phyloP scores from a whole-genome alignment of 2,329 filamentous ascomycete genomes.

The Onygena corvina region DNA sequence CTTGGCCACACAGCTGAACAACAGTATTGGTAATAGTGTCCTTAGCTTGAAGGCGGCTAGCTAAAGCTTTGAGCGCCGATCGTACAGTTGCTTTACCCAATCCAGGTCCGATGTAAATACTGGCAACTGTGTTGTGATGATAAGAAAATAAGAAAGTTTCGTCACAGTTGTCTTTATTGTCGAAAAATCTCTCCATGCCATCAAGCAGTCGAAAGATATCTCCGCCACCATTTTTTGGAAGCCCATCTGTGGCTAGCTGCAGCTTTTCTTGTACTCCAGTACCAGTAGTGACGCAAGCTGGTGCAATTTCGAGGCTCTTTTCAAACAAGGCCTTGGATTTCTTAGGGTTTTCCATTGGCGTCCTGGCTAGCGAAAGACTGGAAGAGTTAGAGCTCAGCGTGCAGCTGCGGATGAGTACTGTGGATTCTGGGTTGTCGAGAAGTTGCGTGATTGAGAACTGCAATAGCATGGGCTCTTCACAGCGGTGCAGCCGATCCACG shows the following conservation, averaged over 20 bases:
- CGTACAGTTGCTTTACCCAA: slow-evolving; percentile 5
- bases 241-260: not conserved
- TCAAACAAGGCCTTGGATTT: not conserved
- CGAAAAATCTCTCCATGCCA: slow-evolving; percentile 4
- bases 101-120: slow-evolving; percentile 3
- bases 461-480: slow-evolving; percentile 7
- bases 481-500: slow-evolving; percentile 4
- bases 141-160: slow-evolving; percentile 7
- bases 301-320: not conserved
- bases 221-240: not conserved
- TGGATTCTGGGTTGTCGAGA: not conserved
- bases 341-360: not conserved
- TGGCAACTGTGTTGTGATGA: not conserved
- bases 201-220: not conserved
- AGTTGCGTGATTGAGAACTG: slow-evolving; percentile 5
- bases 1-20: slow-evolving; percentile 5
- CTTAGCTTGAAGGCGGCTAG: not conserved
- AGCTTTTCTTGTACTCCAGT: not conserved
- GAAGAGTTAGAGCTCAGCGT: not conserved
- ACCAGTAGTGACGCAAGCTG: not conserved
- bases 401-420: slow-evolving; percentile 4
- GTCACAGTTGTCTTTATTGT: slow-evolving; percentile 6
- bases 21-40: not conserved
- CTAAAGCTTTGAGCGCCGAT: slow-evolving; percentile 2
- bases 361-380: not conserved